These are phyloP conservation scores for Rachicladosporium sp. DNA, from an alignment of 2,329 filamentous ascomycete genomes.

Conservation along the genomic window DNA sequence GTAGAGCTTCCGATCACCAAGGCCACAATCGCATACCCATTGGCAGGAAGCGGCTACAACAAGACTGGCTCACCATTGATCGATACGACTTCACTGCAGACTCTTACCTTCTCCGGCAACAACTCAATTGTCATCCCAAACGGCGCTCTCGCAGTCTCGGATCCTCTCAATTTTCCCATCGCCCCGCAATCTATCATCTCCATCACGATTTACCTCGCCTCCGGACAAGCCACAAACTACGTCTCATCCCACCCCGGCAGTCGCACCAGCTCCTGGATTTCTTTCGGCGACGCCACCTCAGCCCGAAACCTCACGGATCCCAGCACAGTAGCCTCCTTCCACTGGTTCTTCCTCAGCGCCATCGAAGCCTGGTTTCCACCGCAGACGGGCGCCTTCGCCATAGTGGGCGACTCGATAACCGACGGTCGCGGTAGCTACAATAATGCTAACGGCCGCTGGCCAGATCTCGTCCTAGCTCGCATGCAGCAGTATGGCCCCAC, in stretches of 20 bases:
- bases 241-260: conserved; percentile 56
- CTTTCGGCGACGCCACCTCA: conserved; percentile 44
- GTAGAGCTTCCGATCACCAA: conserved; percentile 48
- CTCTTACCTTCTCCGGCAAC: conserved; percentile 47
- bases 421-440: conserved; percentile 50
- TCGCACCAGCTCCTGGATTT: conserved; percentile 49
- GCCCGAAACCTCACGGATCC: conserved; percentile 33
- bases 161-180: conserved; percentile 46
- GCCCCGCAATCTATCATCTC: conserved; percentile 41
- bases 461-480: conserved; percentile 42
- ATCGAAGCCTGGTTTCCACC: conserved; percentile 43
- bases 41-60: conserved; percentile 28
- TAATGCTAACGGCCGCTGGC: conserved; percentile 50
- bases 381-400: conserved; percentile 34
- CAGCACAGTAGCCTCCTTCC: conserved; percentile 23
- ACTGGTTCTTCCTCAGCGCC: conserved; percentile 49
- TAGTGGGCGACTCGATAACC: conserved; percentile 54
- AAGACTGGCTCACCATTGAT: conserved; percentile 43
- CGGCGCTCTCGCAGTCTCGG: conserved; percentile 47
- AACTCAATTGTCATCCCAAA: conserved; percentile 39
- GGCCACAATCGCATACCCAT: conserved; percentile 45
- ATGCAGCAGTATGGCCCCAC: conserved; percentile 37
- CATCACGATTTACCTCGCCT: conserved; percentile 45
- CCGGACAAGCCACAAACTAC: conserved; percentile 43
- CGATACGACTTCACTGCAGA: conserved; percentile 38